These are phyloP conservation scores for Gaeumannomyces sp. DNA, from an alignment of 2,329 filamentous ascomycete species.

Conservation along the genomic window DNA sequence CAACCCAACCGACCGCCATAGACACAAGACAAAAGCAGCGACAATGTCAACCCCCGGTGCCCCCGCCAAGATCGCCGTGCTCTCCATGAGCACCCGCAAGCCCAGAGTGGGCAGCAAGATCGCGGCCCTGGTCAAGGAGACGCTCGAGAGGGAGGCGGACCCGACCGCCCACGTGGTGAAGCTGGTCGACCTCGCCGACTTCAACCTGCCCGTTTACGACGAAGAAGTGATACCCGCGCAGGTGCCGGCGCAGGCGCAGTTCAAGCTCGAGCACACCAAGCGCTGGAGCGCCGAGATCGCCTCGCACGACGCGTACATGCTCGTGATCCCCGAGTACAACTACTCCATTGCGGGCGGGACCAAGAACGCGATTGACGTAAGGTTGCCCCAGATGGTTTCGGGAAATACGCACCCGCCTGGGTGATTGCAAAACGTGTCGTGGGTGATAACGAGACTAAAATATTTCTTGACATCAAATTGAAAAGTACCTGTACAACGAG, in stretches of 20 bases:
- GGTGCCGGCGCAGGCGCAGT: conserved; percentile 28
- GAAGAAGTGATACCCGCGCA: conserved; percentile 33
- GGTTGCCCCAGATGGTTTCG: no score
- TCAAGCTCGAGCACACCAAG: conserved; percentile 34
- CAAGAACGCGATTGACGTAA: conserved; percentile 54
- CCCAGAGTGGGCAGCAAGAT: conserved; percentile 28
- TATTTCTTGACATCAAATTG: not conserved
- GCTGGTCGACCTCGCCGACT: conserved; percentile 29
- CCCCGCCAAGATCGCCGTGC: conserved; percentile 25
- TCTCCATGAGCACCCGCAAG: conserved; percentile 29
- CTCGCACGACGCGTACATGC: conserved; percentile 39
- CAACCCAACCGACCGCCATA: not conserved
- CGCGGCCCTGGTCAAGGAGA: conserved; percentile 25
- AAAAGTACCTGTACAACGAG: conserved; percentile 47
- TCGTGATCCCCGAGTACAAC: conserved; percentile 53
- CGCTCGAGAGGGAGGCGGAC: conserved; percentile 10
- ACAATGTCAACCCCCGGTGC: conserved; percentile 8
- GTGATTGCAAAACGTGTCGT: no score
- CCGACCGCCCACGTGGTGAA: not conserved
- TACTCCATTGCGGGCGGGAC: conserved; percentile 44
- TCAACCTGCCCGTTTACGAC: conserved; percentile 38
- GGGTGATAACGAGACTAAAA: no score
- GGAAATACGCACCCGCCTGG: no score
- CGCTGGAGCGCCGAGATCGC: conserved; percentile 38
- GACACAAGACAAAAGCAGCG: not conserved